Conservation (phyloP, 2,329 filamentous ascomycete genomes). For the Knoxdaviesia capensis region DNA sequence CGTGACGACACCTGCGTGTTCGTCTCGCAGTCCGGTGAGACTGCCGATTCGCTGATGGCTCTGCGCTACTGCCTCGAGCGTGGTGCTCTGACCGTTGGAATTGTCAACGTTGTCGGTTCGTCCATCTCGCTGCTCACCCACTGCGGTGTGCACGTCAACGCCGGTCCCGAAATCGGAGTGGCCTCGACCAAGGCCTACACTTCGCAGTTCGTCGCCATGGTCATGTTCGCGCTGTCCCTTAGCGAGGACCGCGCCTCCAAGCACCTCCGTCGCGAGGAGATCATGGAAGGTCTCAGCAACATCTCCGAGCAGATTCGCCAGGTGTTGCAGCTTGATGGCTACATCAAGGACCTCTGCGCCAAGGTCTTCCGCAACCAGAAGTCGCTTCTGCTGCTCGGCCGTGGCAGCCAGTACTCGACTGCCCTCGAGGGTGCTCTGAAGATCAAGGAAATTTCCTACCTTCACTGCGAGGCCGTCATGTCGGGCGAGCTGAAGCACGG, state of each 20-base stretch:
- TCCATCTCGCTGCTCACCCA: slow-evolving; percentile 97
- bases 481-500: slow-evolving; percentile 98
- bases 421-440: slow-evolving; percentile 94
- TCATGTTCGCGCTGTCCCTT: slow-evolving; percentile 95
- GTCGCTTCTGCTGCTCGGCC: slow-evolving; percentile 77
- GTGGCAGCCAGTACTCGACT: slow-evolving; percentile 92
- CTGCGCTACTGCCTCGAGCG: slow-evolving; percentile 96
- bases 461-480: slow-evolving; percentile 99
- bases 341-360: slow-evolving; percentile 85
- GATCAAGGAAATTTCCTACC: slow-evolving; percentile 99
- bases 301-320: slow-evolving; percentile 83
- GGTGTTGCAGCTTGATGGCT: slow-evolving; percentile 75
- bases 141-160: slow-evolving; percentile 99
- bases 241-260: slow-evolving; percentile 95
- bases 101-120: slow-evolving; percentile 96
- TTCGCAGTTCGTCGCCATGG: slow-evolving; percentile 97
- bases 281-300: slow-evolving; percentile 79
- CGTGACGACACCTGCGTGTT: slow-evolving; percentile 98
- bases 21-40: slow-evolving; percentile 97
- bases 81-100: slow-evolving; percentile 88
- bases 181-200: slow-evolving; percentile 99
- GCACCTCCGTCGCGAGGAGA: slow-evolving; percentile 76
- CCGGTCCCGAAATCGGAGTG: slow-evolving; percentile 94
- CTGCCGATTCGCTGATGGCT: slow-evolving; percentile 91
- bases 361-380: slow-evolving; percentile 95